Evolutionary conservation across 108 stramenopile species (phyloP).

Genomic region (Discostella stelligeroides): DNA sequence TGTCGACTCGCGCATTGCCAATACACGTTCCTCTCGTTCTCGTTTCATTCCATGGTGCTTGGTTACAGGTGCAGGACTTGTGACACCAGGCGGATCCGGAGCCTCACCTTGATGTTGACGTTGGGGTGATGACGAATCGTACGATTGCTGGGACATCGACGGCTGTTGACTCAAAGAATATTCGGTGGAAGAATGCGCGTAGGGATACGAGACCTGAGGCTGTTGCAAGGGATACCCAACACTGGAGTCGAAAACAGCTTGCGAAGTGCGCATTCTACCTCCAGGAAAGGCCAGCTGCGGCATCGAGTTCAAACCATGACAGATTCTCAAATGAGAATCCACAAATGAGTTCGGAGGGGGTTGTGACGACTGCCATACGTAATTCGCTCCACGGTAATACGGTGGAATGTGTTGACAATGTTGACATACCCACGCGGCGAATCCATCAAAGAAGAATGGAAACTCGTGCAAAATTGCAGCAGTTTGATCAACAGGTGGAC

Average conservation of each 20-base stretch:
- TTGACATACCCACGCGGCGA: constrained; percentile 49
- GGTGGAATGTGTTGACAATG: constrained; percentile 44
- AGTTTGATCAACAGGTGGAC: not conserved
- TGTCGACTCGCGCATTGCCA: too few relatives aligned
- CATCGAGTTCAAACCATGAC: constrained; percentile 37
- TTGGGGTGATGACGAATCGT: constrained; percentile 1
- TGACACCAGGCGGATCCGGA: constrained; percentile 13
- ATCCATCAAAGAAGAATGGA: constrained; percentile 50
- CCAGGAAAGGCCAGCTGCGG: not conserved
- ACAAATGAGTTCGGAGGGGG: constrained; percentile 51
- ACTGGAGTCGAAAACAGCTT: not conserved
- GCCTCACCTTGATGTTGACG: not conserved
- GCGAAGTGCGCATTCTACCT: constrained; percentile 9
- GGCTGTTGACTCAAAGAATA: not conserved
- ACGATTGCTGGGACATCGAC: constrained; percentile 8
- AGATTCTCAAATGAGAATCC: constrained; percentile 38
- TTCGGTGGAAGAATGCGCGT: not conserved
- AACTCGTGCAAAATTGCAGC: constrained; percentile 32
- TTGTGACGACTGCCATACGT: constrained; percentile 46
- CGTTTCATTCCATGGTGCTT: not conserved
- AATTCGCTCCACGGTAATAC: constrained; percentile 45
- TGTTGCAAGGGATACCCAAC: constrained; percentile 12
- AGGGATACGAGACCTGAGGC: constrained; percentile 3
- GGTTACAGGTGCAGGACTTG: constrained; percentile 1
- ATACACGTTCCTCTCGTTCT: not conserved